These are phyloP conservation scores for Agaricus subrufescens DNA, from an alignment of 768 basidiomycete genomes.

Conservation along the genomic window DNA sequence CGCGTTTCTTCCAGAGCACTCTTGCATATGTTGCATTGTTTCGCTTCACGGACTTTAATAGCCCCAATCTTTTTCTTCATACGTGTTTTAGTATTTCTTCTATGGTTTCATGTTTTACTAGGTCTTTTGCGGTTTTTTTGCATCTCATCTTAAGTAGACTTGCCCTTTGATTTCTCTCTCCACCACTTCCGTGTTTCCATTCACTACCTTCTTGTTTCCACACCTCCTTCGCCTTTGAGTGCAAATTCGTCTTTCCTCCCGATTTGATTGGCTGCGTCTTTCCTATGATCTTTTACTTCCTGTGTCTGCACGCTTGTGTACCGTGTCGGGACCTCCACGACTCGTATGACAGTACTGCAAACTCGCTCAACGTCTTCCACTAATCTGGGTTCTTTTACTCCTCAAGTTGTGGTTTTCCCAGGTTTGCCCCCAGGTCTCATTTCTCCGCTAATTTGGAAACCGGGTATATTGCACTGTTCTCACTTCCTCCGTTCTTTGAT, in stretches of 20 bases:
- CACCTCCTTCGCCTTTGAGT: not conserved
- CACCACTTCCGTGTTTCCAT: not conserved
- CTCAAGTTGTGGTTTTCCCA: no score
- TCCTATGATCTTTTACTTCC: not conserved
- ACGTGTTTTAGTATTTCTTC: not conserved
- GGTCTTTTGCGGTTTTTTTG: not conserved
- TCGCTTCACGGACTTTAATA: not conserved
- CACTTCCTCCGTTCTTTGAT: no score
- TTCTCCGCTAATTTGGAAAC: no score
- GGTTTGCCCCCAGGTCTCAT: no score
- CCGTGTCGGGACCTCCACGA: not conserved
- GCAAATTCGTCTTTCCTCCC: not conserved
- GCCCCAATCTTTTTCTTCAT: not conserved
- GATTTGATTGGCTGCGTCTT: not conserved
- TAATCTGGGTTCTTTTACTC: no score
- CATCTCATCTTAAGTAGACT: not conserved
- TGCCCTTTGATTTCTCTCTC: not conserved
- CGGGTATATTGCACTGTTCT: no score
- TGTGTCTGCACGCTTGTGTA: conserved; percentile 3
- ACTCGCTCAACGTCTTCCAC: no score
- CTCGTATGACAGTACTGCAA: conserved; percentile 9
- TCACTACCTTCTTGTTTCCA: not conserved
- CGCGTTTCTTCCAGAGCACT: no score
- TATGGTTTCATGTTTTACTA: not conserved
- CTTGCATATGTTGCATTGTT: not conserved